Evolutionary conservation across 192 early-diverging fungal genomes (phyloP).

Genomic region (Cladochytrium replicatum): DNA sequence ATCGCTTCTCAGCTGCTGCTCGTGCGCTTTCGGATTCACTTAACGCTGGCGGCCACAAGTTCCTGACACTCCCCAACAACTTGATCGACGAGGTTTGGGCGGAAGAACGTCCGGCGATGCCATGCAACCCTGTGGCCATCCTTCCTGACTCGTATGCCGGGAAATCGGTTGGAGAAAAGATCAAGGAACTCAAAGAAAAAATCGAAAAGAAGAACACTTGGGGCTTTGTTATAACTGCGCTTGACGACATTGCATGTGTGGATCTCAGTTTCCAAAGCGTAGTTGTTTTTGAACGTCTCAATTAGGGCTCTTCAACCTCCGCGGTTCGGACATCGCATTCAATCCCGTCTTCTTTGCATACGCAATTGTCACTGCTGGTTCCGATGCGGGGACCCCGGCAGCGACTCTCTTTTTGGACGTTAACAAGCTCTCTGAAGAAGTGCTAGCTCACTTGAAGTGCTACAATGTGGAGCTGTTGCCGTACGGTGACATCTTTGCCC

Average conservation of each 20-base stretch:
- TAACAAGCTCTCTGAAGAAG: slow-evolving; percentile 53
- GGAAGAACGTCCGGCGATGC: slow-evolving; percentile 56
- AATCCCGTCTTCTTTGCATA: slow-evolving; percentile 97
- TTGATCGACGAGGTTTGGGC: slow-evolving; percentile 83
- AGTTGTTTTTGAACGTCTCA: background rate
- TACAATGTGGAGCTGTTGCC: slow-evolving; percentile 50
- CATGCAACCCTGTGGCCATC: slow-evolving; percentile 52
- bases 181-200: slow-evolving; percentile 53
- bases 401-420: slow-evolving; percentile 72
- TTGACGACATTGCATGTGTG: slow-evolving; percentile 87
- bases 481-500: slow-evolving; percentile 70
- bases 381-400: too few relatives aligned
- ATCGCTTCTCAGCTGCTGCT: slow-evolving; percentile 36
- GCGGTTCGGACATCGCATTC: slow-evolving; percentile 90
- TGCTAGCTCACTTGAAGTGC: slow-evolving; percentile 7
- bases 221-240: slow-evolving; percentile 74
- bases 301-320: slow-evolving; percentile 84
- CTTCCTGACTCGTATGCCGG: slow-evolving; percentile 64
- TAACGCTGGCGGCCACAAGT: slow-evolving; percentile 45
- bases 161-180: slow-evolving; percentile 48
- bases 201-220: slow-evolving; percentile 52
- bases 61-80: slow-evolving; percentile 67
- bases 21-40: slow-evolving; percentile 43
- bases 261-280: background rate
- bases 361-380: slow-evolving; percentile 62